Percentiles rank a stretch among this genome's conserved stretches.
Evolutionary conservation across 2,329 filamentous ascomycete species (phyloP).

Genomic region (Neofusicoccum laricinum): DNA sequence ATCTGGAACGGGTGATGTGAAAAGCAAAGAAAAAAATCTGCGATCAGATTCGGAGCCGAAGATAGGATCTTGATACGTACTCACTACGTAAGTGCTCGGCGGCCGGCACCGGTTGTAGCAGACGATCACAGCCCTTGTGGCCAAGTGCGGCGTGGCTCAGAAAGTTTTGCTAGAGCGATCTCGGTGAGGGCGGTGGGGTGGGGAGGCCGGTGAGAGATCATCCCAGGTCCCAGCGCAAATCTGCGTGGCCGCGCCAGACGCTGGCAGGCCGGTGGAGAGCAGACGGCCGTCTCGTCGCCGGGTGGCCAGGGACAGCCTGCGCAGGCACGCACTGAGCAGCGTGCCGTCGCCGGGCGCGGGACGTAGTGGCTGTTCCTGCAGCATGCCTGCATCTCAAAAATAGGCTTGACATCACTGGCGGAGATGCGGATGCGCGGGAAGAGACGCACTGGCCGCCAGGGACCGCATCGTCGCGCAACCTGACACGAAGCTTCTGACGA

Average conservation of each 20-base stretch:
- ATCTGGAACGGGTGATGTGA: not conserved
- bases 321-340: not conserved
- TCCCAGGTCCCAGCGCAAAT: constrained; percentile 12
- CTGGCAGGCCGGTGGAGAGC: not conserved
- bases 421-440: constrained; percentile 12
- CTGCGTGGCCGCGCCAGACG: not conserved
- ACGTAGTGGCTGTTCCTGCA: not conserved
- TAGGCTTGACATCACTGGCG: not conserved
- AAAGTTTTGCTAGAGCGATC: not conserved
- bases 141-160: not conserved
- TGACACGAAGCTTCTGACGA: not conserved
- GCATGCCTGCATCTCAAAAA: not conserved
- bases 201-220: constrained; percentile 9
- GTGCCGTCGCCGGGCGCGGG: not conserved
- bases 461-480: not conserved
- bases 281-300: not conserved
- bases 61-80: constrained; percentile 9
- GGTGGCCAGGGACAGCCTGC: not conserved
- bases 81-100: not conserved
- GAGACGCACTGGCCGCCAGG: not conserved
- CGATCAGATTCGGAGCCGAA: not conserved
- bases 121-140: not conserved
- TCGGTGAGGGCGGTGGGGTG: constrained; percentile 2
- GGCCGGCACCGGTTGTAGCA: not conserved
- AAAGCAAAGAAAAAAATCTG: not conserved